Evolutionary conservation across 352 stramenopile genomes (phyloP).

Genomic region (Globisporangium cystogenes): DNA sequence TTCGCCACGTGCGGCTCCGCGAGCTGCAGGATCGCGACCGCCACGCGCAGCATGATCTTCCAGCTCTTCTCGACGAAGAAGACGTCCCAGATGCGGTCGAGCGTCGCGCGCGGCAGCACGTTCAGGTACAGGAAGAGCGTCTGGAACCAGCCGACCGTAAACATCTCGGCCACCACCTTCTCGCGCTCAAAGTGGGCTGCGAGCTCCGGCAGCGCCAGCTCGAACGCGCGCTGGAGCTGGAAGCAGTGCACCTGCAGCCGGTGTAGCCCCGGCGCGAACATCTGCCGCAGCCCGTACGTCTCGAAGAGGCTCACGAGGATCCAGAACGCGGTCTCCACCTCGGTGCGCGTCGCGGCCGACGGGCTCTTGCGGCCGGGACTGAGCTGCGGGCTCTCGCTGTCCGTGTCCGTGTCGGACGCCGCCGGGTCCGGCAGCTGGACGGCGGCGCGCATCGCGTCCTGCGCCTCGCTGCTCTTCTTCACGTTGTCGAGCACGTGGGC

Average conservation of each 20-base stretch:
- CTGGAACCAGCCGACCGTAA: slow-evolving; percentile 86
- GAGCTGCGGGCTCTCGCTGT: slow-evolving; percentile 11
- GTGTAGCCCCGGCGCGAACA: slow-evolving; percentile 72
- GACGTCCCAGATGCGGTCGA: slow-evolving; percentile 84
- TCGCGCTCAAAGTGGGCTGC: slow-evolving; percentile 70
- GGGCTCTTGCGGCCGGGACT: slow-evolving; percentile 22
- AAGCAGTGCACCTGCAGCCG: slow-evolving; percentile 77
- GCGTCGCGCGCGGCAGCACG: slow-evolving; percentile 56
- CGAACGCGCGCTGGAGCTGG: slow-evolving; percentile 65
- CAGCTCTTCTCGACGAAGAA: slow-evolving; percentile 83
- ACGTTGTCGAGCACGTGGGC: slow-evolving; percentile 78
- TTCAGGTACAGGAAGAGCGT: slow-evolving; percentile 86
- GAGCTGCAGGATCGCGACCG: slow-evolving; percentile 63
- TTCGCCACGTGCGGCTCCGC: slow-evolving; percentile 53
- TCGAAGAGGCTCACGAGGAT: slow-evolving; percentile 79
- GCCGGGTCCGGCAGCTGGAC: slow-evolving; percentile 1
- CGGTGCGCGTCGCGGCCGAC: slow-evolving; percentile 27
- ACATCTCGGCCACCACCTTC: slow-evolving; percentile 84
- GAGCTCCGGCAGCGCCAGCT: slow-evolving; percentile 47
- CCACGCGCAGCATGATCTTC: slow-evolving; percentile 80
- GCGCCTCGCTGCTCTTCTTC: slow-evolving; percentile 58
- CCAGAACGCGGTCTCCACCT: slow-evolving; percentile 81
- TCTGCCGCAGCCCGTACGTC: slow-evolving; percentile 68
- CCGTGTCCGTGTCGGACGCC: slow-evolving; percentile 6
- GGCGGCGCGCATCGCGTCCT: slow-evolving; percentile 12